A percentile compares a stretch with the other conserved stretches of the same genome.
Evolutionary conservation across 192 early-diverging fungal genomes (phyloP).

Genomic region (Thamnidium elegans): DNA sequence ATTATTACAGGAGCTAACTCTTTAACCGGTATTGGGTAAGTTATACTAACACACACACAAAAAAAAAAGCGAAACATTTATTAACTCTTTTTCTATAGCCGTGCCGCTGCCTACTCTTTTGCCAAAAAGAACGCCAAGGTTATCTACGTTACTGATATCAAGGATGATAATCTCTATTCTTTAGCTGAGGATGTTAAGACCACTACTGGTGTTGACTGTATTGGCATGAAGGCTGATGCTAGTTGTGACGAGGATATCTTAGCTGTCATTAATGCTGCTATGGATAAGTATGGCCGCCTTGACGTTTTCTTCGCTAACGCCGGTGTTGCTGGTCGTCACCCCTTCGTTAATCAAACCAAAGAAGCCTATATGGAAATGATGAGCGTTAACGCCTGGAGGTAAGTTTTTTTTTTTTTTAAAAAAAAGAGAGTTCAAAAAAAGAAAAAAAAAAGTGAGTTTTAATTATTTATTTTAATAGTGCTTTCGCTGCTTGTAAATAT

Average conservation of each 20-base stretch:
- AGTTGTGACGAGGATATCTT: conserved; percentile 40
- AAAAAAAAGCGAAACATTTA: too few species aligned
- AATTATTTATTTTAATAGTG: conserved; percentile 18
- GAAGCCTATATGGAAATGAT: conserved; percentile 35
- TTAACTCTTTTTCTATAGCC: conserved; percentile 16
- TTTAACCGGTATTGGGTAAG: too few species aligned
- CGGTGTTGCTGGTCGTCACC: conserved; percentile 29
- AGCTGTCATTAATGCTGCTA: conserved; percentile 37
- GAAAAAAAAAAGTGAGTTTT: too few species aligned
- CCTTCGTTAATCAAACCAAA: conserved; percentile 19
- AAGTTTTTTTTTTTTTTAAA: neutral
- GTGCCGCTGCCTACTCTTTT: conserved; percentile 27
- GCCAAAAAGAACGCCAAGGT: conserved; percentile 29
- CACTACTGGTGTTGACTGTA: conserved; percentile 23
- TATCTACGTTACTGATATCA: conserved; percentile 44
- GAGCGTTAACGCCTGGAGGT: conserved; percentile 34
- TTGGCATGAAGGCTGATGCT: conserved; percentile 41
- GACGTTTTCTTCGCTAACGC: conserved; percentile 58
- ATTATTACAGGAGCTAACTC: too few species aligned
- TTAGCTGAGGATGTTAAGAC: conserved; percentile 35
- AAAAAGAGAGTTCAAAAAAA: neutral
- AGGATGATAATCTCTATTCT: conserved; percentile 27
- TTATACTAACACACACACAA: too few species aligned
- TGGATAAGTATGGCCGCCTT: conserved; percentile 42
- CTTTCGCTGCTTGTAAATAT: conserved; percentile 46